phyloP scores from a whole-genome alignment of 2,329 filamentous ascomycete genomes.

The Claviceps citrina region DNA sequence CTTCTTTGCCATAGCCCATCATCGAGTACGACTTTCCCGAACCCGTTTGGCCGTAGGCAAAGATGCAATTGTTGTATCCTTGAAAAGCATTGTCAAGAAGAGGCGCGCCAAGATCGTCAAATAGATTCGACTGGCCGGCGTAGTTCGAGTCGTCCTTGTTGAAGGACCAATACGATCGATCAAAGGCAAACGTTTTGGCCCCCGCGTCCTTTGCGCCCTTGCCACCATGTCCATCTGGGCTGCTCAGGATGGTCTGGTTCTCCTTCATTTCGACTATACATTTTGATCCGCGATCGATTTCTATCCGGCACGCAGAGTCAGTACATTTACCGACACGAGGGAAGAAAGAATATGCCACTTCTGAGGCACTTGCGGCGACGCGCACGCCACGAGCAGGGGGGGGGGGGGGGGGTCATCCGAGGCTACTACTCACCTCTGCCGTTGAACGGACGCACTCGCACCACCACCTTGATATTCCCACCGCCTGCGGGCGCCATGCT shows the following conservation, averaged over 20 bases:
- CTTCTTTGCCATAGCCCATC: constrained; percentile 97
- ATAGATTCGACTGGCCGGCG: constrained; percentile 79
- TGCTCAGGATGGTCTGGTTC: constrained; percentile 71
- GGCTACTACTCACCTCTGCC: constrained; percentile 63
- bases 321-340: constrained; percentile 23
- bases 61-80: constrained; percentile 99
- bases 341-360: no score
- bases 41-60: constrained; percentile 95
- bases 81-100: constrained; percentile 95
- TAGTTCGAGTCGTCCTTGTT: constrained; percentile 66
- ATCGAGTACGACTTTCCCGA: constrained; percentile 99
- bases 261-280: constrained; percentile 96
- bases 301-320: constrained; percentile 29
- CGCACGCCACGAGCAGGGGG: neutral
- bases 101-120: constrained; percentile 74
- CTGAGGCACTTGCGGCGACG: constrained; percentile 20
- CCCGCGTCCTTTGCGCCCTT: constrained; percentile 58
- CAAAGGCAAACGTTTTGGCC: constrained; percentile 83
- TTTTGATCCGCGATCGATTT: constrained; percentile 82
- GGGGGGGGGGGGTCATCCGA: neutral
- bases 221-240: constrained; percentile 45
- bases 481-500: constrained; percentile 45
- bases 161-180: constrained; percentile 97
- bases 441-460: constrained; percentile 91
- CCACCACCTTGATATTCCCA: constrained; percentile 99